Base-by-base conservation (phyloP, 257 asterid genomes). In the Plantago major region DNA sequence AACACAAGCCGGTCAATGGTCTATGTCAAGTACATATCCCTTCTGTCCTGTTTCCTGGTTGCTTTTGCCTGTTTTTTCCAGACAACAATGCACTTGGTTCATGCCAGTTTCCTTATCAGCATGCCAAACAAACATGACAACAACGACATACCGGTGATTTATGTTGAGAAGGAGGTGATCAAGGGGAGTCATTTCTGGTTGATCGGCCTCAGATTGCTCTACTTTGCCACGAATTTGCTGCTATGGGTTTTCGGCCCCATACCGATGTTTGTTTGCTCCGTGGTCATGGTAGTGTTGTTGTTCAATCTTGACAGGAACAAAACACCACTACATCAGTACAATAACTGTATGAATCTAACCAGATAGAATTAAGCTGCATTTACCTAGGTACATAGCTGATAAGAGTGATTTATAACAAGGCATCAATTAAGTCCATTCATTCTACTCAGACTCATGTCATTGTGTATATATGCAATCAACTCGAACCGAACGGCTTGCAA, bases 211-310 rank as follows among this genome's bases (percentile, higher is more conserved):
- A 73, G 88, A 56, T 79, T 81, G 5, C 82, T 77, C 54, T 71
- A 73, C 64, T 74, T 87, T 0, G 83, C 90, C 26, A 66, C 74
- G 9, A 73, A 44, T 50, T 54, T 87, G 70, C 54, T 84, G 73
- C 33, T 80, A 11, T 84, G 94, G 95, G 71, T 80, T 40, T 84
- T 82, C 53, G 94, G 94, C 44, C 94, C 95, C 1, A 87, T 87
- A 60, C 94, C 90, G 4, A 82, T 82, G 88, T 67, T 87, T 60
- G 46, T 66, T 48, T 74, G 83, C 66, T 78, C 93, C 0, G 67
- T 71, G 58, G 33, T 76, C 28, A 78, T 73, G 81, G 95, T 84
- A 59, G 63, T 8, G 15, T 15, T 71, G 26, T 16, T 82, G 82
- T 18, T 70, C 28, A 52, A 3, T 42, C 69, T 84, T 10, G 95